Percentiles rank a stretch among this genome's conserved stretches.
phyloP scores from a whole-genome alignment of 2,329 filamentous ascomycete species.

The Aspergillus terreus region DNA sequence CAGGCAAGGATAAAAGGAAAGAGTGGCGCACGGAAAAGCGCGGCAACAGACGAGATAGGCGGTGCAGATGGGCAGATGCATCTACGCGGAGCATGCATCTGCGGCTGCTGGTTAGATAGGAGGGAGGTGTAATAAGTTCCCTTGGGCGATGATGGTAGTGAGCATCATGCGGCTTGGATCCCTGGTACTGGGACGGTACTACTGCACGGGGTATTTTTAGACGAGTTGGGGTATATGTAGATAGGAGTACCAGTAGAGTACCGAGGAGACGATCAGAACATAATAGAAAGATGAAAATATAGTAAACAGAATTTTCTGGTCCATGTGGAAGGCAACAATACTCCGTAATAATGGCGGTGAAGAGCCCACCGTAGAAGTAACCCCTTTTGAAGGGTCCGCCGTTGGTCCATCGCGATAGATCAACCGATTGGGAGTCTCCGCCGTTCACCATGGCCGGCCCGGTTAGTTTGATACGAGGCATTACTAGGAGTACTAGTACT shows the following conservation, averaged over 20 bases:
- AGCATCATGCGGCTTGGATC: background rate
- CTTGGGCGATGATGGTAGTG: background rate
- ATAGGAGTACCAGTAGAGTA: too few species aligned
- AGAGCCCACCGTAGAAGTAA: background rate
- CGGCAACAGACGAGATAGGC: too few species aligned
- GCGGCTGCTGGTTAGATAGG: background rate
- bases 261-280: too few species aligned
- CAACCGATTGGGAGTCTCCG: background rate
- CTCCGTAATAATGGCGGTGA: background rate
- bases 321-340: too few species aligned
- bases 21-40: too few species aligned
- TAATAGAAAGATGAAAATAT: too few species aligned
- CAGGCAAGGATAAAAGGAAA: too few species aligned
- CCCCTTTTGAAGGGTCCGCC: background rate
- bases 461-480: background rate
- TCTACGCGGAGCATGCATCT: background rate
- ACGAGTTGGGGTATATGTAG: too few species aligned
- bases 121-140: background rate
- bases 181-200: background rate
- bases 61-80: background rate
- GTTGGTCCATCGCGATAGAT: background rate
- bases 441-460: background rate
- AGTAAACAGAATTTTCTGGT: too few species aligned
- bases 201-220: background rate
- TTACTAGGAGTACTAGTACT: background rate